Conservation (phyloP, 495 filamentous ascomycete genomes). For the Hypoxylon subgilvum region DNA sequence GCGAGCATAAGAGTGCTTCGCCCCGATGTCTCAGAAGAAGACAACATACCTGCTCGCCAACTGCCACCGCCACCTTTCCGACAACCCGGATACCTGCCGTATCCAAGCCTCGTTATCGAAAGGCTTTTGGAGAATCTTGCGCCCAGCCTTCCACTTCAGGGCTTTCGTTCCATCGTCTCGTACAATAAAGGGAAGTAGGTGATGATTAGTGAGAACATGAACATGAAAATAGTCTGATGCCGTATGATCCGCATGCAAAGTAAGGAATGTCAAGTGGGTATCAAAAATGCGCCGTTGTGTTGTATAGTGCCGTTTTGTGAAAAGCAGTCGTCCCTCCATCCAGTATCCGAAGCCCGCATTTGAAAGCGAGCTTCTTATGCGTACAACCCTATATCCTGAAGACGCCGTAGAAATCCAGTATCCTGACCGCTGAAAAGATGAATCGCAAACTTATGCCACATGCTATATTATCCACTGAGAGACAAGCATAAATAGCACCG, state of each 20-base stretch:
- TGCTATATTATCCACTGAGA: conserved; percentile 25
- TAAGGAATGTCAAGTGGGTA: conserved; percentile 26
- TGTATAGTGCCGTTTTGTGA: conserved; percentile 28
- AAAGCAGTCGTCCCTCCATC: conserved; percentile 23
- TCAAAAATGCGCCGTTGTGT: conserved; percentile 31
- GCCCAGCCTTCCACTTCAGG: neutral
- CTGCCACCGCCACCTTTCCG: conserved; percentile 4
- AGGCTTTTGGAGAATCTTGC: neutral
- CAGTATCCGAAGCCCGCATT: conserved; percentile 21
- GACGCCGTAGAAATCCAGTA: conserved; percentile 27
- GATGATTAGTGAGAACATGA: conserved; percentile 9
- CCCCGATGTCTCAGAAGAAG: conserved; percentile 5
- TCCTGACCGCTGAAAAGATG: neutral
- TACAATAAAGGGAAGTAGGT: neutral
- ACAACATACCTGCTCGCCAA: conserved; percentile 3
- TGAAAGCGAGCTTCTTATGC: conserved; percentile 6
- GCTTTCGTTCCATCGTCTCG: conserved; percentile 5
- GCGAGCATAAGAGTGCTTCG: conserved; percentile 2
- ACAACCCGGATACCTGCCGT: neutral
- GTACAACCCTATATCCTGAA: conserved; percentile 16
- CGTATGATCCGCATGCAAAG: conserved; percentile 6
- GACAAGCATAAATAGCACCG: conserved; percentile 14
- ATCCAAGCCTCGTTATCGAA: conserved; percentile 1
- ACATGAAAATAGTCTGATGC: conserved; percentile 8
- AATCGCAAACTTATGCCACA: neutral